Percentiles rank a stretch among this genome's conserved stretches.
phyloP scores from a whole-genome alignment of 495 filamentous ascomycete species.

The Penicillium daleae region DNA sequence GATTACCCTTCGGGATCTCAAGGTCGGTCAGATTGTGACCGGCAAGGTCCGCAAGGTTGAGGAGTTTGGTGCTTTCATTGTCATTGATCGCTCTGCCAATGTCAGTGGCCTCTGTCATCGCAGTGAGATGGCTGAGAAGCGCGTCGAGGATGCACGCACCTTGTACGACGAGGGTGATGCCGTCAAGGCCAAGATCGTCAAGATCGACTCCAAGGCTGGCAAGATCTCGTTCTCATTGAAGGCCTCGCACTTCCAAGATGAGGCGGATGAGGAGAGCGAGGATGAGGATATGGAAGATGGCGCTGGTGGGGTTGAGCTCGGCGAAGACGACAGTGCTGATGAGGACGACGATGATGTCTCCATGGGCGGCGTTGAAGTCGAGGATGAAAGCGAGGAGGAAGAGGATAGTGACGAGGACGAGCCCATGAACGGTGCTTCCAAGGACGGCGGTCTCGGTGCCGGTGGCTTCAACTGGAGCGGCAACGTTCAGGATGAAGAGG shows the following conservation, averaged over 20 bases:
- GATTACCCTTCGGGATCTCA: slow-evolving; percentile 69
- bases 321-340: slow-evolving; percentile 40
- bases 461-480: slow-evolving; percentile 90
- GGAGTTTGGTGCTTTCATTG: slow-evolving; percentile 92
- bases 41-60: slow-evolving; percentile 92
- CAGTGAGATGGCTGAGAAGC: slow-evolving; percentile 83
- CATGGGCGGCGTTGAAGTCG: slow-evolving; percentile 57
- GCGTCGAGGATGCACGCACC: slow-evolving; percentile 75
- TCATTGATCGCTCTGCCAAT: slow-evolving; percentile 80
- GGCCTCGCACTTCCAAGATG: slow-evolving; percentile 81
- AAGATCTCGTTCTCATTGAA: slow-evolving; percentile 90
- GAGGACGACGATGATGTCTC: slow-evolving; percentile 37
- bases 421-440: slow-evolving; percentile 29
- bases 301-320: slow-evolving; percentile 49
- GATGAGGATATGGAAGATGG: slow-evolving; percentile 53
- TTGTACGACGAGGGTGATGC: slow-evolving; percentile 85
- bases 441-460: slow-evolving; percentile 65
- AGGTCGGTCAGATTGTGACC: slow-evolving; percentile 77
- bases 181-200: slow-evolving; percentile 87
- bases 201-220: slow-evolving; percentile 70
- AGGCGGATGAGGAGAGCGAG: slow-evolving; percentile 57
- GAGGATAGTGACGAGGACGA: slow-evolving; percentile 37
- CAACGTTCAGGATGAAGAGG: slow-evolving; percentile 48
- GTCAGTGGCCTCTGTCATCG: slow-evolving; percentile 91
- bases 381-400: slow-evolving; percentile 50